These are phyloP conservation scores for Lantana camara DNA, from an alignment of 257 asterid species.

Conservation along the genomic window DNA sequence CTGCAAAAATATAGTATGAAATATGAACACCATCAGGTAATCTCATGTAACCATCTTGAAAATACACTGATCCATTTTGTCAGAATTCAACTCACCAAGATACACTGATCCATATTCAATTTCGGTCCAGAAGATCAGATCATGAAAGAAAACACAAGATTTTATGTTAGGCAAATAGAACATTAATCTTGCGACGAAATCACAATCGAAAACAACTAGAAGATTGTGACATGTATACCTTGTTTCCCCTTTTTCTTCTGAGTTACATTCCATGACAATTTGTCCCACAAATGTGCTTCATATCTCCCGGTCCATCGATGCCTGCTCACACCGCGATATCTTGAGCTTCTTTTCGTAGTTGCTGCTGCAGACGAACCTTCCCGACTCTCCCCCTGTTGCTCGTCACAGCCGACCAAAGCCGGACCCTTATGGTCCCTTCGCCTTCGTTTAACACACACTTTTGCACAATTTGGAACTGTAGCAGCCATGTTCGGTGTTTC, in stretches of 20 bases:
- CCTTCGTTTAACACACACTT: too few species aligned
- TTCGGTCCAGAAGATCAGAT: not conserved
- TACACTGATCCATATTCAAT: constrained; percentile 31
- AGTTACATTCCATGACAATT: constrained; percentile 4
- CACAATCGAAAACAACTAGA: too few species aligned
- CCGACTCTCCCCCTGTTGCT: too few species aligned
- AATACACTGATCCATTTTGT: too few species aligned
- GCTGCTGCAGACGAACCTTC: not conserved
- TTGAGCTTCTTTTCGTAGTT: constrained; percentile 14
- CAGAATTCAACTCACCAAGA: constrained; percentile 36
- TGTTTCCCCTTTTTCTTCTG: constrained; percentile 2
- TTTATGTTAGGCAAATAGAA: constrained; percentile 12
- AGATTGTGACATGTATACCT: not conserved
- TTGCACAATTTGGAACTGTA: too few species aligned
- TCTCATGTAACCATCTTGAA: too few species aligned
- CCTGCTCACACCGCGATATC: constrained; percentile 18
- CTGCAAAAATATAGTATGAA: not conserved
- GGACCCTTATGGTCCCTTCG: too few species aligned
- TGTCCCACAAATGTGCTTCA: constrained; percentile 29
- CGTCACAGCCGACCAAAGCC: too few species aligned
- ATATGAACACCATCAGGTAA: too few species aligned
- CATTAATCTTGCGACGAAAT: not conserved
- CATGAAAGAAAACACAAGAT: constrained; percentile 17
- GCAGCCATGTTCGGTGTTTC: too few species aligned
- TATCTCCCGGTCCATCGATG: constrained; percentile 26